A percentile compares a stretch with the other conserved stretches of the same genome.
Conservation (phyloP, 1,284 basidiomycete species). For the Clitocybe nebularis region DNA sequence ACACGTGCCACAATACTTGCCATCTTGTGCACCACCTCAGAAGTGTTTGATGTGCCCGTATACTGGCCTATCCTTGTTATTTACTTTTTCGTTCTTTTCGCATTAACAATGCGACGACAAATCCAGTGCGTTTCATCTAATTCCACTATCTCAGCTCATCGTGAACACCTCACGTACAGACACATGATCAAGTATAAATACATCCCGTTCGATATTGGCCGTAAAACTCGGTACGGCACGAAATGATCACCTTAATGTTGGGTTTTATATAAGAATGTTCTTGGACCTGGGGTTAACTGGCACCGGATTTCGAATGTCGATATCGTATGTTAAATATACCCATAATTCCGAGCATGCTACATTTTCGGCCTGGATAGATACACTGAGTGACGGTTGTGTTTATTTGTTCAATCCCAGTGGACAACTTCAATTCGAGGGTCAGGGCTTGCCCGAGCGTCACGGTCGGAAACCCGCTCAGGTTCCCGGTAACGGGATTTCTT, state of each 20-base stretch:
- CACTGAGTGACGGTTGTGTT: too few relatives aligned
- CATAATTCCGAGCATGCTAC: too few relatives aligned
- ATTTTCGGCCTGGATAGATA: too few relatives aligned
- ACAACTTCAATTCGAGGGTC: too few relatives aligned
- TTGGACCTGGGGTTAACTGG: conserved; percentile 3
- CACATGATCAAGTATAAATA: conserved; percentile 99
- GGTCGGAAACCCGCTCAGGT: too few relatives aligned
- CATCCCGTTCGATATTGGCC: conserved; percentile 87
- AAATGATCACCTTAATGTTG: too few relatives aligned
- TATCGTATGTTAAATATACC: too few relatives aligned
- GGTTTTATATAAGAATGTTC: too few relatives aligned
- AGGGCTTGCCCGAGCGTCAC: too few relatives aligned
- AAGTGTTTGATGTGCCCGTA: conserved; percentile 90
- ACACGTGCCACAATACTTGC: conserved; percentile 87
- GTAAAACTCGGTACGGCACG: conserved; percentile 69
- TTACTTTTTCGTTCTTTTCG: conserved; percentile 87
- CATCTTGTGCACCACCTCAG: conserved; percentile 75
- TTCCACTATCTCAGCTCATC: conserved; percentile 1
- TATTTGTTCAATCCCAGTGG: too few relatives aligned
- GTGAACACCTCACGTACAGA: too few relatives aligned
- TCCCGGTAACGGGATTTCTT: too few relatives aligned
- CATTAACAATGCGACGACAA: conserved; percentile 89
- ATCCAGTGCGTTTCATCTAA: conserved; percentile 70
- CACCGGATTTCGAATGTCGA: conserved; percentile 15
- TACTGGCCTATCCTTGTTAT: conserved; percentile 97